Percentiles rank a stretch among this genome's conserved stretches.
phyloP scores from a whole-genome alignment of 805 yeast genomes.

The Candida mattraensis region DNA sequence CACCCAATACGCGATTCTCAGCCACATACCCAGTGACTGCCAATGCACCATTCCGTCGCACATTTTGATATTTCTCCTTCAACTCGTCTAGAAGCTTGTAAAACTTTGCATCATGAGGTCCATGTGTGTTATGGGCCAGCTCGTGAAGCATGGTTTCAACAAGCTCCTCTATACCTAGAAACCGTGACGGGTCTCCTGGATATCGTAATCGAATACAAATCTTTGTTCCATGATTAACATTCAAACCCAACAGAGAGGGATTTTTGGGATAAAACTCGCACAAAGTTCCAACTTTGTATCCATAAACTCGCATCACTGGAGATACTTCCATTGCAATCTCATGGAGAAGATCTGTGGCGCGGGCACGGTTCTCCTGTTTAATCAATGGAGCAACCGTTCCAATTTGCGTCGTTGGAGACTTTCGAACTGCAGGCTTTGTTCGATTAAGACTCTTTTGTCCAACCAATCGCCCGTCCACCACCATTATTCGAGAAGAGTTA shows the following conservation, averaged over 20 bases:
- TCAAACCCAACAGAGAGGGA: conserved; percentile 68
- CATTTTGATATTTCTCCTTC: conserved; percentile 46
- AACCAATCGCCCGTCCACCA: conserved; percentile 25
- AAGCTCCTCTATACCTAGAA: conserved; percentile 63
- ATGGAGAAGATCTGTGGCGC: conserved; percentile 60
- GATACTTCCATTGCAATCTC: conserved; percentile 70
- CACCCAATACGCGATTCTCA: conserved; percentile 47
- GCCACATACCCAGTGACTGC: conserved; percentile 49
- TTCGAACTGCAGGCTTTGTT: conserved; percentile 18
- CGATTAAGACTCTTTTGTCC: conserved; percentile 8
- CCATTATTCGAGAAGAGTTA: conserved; percentile 24
- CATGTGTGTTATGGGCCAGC: conserved; percentile 73
- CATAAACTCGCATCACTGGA: conserved; percentile 71
- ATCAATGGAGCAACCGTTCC: conserved; percentile 45
- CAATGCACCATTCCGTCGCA: conserved; percentile 44
- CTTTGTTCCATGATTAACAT: conserved; percentile 75
- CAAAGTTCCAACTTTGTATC: conserved; percentile 63
- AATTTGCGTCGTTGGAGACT: conserved; percentile 36
- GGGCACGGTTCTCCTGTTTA: conserved; percentile 43
- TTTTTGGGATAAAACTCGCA: conserved; percentile 82
- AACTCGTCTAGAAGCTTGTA: conserved; percentile 64
- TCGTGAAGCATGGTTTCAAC: conserved; percentile 89
- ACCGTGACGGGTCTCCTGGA: conserved; percentile 48
- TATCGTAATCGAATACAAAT: conserved; percentile 70
- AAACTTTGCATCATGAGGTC: conserved; percentile 78